Evolutionary conservation across 2,329 filamentous ascomycete genomes (phyloP), one percentile per base, ranked within the genome.

Genomic region (Cylindrodendrum hubeiense): DNA sequence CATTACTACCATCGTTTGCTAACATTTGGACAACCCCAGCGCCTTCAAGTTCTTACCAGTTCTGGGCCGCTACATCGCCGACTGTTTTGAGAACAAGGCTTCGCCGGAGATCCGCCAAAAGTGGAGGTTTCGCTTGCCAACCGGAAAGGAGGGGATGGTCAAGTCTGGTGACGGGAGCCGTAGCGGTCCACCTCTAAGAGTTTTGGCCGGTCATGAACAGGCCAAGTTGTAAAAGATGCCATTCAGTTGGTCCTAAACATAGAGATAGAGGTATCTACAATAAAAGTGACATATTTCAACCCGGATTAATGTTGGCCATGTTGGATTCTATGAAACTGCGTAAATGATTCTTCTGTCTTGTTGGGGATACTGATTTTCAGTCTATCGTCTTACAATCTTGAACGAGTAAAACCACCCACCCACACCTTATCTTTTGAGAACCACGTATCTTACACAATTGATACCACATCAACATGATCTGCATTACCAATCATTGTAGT

Each of bases 41-140:
- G 71, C 62, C 0, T 73, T 73, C 51, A 73, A 73, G 19, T 73
- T 73, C 5, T 55, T 73, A 0, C 71, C 71, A 0, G 52, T 73
- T 4, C 50, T 73, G 1, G 71, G 71, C 0, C 49, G 53, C 5
- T 73, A 73, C 6, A 49, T 78, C n/a, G 72, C 69, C 1, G 77
- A 79, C n/a, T 79, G 76, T 6, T 76, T 76, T 4, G 77, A 79
- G 50, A 71, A 75, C 7, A 79, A 74, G 22, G 77, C 76, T 4
- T 19, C 71, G 0, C n/a, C 61, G 2, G 71, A 68, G 8, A 34
- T 79, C n/a, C 65, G 76, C 22, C 47, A 68, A 5, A 78, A 78
- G 57, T 79, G 77, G 77, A 74, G 74, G 24, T 53, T 77, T 13
- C 67, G 74, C 19, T 60, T 63, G 0, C 52, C 65, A 2, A 49